Percentiles rank a stretch among this genome's conserved stretches.
These are phyloP conservation scores for Corrigiola litoralis DNA, from an alignment of 179 eudicot species.

Conservation along the genomic window DNA sequence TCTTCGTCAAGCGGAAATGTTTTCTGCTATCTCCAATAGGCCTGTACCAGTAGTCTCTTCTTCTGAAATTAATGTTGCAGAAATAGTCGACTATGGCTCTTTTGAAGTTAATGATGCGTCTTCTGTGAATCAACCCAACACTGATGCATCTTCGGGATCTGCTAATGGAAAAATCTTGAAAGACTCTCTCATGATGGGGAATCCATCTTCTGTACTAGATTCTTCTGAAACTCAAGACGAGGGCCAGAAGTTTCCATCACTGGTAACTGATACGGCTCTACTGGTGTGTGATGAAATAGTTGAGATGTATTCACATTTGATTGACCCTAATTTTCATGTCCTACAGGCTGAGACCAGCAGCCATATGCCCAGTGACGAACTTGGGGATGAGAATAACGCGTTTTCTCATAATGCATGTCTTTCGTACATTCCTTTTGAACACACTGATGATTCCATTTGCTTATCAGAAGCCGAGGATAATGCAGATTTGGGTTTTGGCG, in stretches of 20 bases:
- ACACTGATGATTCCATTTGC: constrained; percentile 5
- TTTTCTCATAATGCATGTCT: neutral
- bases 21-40: neutral
- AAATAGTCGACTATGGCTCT: neutral
- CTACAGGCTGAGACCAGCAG: constrained; percentile 5
- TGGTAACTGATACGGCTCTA: constrained; percentile 6
- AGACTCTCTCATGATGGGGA: neutral
- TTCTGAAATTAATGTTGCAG: constrained; percentile 11
- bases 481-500: constrained; percentile 8
- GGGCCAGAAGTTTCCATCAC: constrained; percentile 3
- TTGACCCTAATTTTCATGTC: constrained; percentile 20
- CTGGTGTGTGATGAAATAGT: neutral
- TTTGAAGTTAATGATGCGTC: constrained; percentile 10
- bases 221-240: constrained; percentile 6
- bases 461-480: constrained; percentile 5
- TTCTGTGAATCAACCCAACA: neutral
- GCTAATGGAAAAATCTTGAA: constrained; percentile 1
- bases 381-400: constrained; percentile 9
- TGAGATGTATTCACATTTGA: constrained; percentile 15
- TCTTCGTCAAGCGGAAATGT: neutral
- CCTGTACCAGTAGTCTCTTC: neutral
- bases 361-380: constrained; percentile 1
- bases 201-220: constrained; percentile 2
- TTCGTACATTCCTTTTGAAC: constrained; percentile 9
- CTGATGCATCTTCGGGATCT: neutral